phyloP scores from a whole-genome alignment of 177 flowering plant genomes.

The Vitis hybrid region DNA sequence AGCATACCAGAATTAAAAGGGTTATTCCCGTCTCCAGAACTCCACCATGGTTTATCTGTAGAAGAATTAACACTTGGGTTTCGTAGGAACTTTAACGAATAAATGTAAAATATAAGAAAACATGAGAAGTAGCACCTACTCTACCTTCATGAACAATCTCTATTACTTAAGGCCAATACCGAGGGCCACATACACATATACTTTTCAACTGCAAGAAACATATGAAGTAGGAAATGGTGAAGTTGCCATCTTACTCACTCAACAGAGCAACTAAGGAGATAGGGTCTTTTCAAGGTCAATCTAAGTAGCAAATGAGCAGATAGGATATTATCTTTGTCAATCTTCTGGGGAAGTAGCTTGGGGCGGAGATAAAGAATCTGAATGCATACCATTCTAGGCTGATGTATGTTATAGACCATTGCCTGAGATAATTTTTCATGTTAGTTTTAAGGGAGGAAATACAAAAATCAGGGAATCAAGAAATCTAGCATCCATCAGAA shows the following conservation, averaged over 20 bases:
- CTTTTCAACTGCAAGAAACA: constrained; percentile 65
- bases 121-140: background rate
- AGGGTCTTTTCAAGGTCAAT: background rate
- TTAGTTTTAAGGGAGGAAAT: no score
- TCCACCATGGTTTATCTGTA: constrained; percentile 92
- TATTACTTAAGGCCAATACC: constrained; percentile 91
- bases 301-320: no score
- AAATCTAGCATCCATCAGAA: no score
- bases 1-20: constrained; percentile 88
- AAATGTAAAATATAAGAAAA: background rate
- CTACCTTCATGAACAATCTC: constrained; percentile 82
- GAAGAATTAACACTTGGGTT: background rate
- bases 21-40: constrained; percentile 54
- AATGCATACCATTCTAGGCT: no score
- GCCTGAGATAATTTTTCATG: no score
- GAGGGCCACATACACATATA: constrained; percentile 90
- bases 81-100: background rate
- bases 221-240: constrained; percentile 1
- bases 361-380: no score
- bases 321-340: no score
- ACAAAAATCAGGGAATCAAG: no score
- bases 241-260: background rate
- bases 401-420: no score
- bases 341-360: no score
- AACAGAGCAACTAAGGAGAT: background rate